Base-by-base conservation (phyloP, 495 filamentous ascomycete species). In the Chaetomium tenue region DNA sequence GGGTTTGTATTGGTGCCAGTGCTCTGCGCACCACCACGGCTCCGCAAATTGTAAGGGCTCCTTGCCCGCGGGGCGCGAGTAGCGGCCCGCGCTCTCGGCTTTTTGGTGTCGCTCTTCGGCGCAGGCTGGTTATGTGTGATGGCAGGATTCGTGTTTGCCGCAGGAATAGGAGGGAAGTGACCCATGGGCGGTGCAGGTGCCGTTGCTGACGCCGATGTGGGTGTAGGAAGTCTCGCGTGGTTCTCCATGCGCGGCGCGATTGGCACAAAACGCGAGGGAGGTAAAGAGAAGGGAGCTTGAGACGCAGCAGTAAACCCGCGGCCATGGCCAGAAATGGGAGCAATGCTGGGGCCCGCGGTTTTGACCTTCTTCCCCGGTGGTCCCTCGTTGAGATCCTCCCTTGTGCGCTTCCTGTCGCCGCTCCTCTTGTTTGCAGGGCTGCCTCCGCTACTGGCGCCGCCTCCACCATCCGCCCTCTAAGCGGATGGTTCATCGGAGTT, bases 41-140 rank as follows among this genome's bases (percentile, higher is more conserved):
- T 44, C 33, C 63, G 55, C 46, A 58, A n/a, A 56, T 64, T 64
- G n/a, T 64, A 64, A 5, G 55, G 63, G 48, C 63, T 54, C 33
- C 63, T 28, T 2, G 5, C 8, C 11, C 33, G 47, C 46, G 33
- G 55, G 18, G 53, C n/a, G 18, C n/a, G 30, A 2, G 55, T 25
- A 11, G 25, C 18, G 13, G 46, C 5, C 44, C 37, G 13, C 20
- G 52, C 28, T 39, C 53, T 22, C 2, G 61, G 11, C 44, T 25
- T 63, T 7, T 11, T 42, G 33, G 46, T 7, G 3, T 11, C 50
- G 23, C 42, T 26, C 4, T 25, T 61, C 3, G 46, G 26, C n/a
- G 9, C 33, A 20, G 58, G 57, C 15, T 7, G 26, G 42, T 11
- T 37, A 7, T 44, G 11, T 13, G 52, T 16, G 3, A 28, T 33